These are phyloP conservation scores for Phytophthora lateralis DNA, from an alignment of 352 stramenopile genomes.

Conservation along the genomic window DNA sequence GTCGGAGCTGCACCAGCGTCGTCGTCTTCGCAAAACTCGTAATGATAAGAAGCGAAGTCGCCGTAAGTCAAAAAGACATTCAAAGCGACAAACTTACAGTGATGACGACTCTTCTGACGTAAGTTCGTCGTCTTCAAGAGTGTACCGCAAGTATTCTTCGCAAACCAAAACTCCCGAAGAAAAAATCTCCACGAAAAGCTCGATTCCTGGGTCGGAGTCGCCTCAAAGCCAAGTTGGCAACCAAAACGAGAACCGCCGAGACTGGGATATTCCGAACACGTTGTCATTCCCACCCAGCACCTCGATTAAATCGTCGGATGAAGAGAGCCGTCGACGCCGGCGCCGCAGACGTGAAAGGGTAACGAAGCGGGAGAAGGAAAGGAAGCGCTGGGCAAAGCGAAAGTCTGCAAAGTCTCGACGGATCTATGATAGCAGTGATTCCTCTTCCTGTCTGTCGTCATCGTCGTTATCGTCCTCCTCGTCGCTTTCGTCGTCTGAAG, in stretches of 20 bases:
- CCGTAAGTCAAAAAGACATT: slow-evolving; percentile 16
- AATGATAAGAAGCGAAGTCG: slow-evolving; percentile 7
- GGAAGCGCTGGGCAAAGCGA: slow-evolving; percentile 12
- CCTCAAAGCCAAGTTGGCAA: slow-evolving; percentile 14
- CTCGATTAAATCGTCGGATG: slow-evolving; percentile 12
- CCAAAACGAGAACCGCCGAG: slow-evolving; percentile 3
- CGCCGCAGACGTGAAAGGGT: slow-evolving; percentile 16
- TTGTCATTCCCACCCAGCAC: slow-evolving; percentile 20
- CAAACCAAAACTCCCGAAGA: background rate
- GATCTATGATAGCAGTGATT: slow-evolving; percentile 31
- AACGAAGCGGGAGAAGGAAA: slow-evolving; percentile 19
- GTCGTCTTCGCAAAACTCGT: slow-evolving; percentile 8
- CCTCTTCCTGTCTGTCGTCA: slow-evolving; percentile 13
- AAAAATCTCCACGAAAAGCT: slow-evolving; percentile 1
- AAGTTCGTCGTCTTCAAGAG: slow-evolving; percentile 3
- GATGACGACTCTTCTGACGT: slow-evolving; percentile 18
- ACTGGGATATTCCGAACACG: slow-evolving; percentile 11
- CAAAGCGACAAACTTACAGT: slow-evolving; percentile 5
- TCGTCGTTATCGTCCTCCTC: slow-evolving; percentile 16
- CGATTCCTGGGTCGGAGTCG: slow-evolving; percentile 7
- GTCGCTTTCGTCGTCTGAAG: slow-evolving; percentile 28
- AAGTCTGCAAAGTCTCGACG: slow-evolving; percentile 19
- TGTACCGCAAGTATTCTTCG: slow-evolving; percentile 9
- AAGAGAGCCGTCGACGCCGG: slow-evolving; percentile 19
- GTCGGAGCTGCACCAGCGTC: slow-evolving; percentile 26